These are phyloP conservation scores for Paramecium octaurelia DNA, from an alignment of 73 alveolate genomes.

Conservation along the genomic window DNA sequence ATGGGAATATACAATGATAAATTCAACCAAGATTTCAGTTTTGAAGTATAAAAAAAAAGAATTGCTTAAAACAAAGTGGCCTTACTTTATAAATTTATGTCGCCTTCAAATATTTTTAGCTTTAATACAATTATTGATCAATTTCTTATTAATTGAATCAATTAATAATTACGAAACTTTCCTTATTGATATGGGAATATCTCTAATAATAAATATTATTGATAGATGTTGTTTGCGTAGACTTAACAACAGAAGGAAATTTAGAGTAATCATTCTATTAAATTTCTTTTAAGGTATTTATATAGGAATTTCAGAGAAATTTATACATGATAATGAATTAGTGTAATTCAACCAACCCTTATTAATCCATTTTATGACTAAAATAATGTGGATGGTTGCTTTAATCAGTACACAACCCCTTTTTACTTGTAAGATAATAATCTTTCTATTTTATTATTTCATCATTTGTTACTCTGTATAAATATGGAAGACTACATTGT, in stretches of 20 bases:
- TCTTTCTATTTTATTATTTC: neutral
- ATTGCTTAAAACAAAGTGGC: neutral
- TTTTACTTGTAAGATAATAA: neutral
- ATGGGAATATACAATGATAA: neutral
- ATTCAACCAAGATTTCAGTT: neutral
- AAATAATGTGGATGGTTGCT: neutral
- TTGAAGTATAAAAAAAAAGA: neutral
- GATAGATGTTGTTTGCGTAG: neutral
- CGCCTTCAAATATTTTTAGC: neutral
- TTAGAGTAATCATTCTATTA: neutral
- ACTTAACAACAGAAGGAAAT: neutral
- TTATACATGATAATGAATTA: neutral
- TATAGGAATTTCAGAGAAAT: neutral
- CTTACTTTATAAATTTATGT: neutral
- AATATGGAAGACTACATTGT: neutral
- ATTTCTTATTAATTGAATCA: neutral
- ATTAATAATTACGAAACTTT: neutral
- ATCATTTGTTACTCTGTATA: neutral
- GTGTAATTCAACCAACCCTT: neutral
- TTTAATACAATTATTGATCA: neutral
- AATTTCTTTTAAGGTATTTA: neutral
- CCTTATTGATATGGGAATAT: neutral
- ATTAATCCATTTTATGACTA: neutral
- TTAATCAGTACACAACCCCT: neutral
- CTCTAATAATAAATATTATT: neutral